These are phyloP conservation scores for Ophiognomonia clavigignenti-juglandacearum DNA, from an alignment of 2,329 filamentous ascomycete species.

Conservation along the genomic window DNA sequence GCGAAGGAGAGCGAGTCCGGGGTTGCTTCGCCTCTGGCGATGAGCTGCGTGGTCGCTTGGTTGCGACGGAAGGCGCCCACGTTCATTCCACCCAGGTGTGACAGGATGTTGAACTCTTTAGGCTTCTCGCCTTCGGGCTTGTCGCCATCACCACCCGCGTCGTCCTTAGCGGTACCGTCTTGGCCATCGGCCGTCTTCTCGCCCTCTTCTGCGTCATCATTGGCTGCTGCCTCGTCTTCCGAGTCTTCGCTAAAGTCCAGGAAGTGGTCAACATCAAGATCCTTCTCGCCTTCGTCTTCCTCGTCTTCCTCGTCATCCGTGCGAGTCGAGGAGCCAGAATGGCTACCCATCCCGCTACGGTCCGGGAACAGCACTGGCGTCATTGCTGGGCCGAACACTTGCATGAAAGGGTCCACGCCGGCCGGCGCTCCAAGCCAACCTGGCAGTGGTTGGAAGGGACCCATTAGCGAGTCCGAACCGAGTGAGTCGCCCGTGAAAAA, in stretches of 20 bases:
- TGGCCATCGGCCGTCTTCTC: constrained; percentile 29
- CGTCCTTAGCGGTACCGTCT: constrained; percentile 42
- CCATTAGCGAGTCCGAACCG: too few species aligned
- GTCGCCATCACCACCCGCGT: too few species aligned
- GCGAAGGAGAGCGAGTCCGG: constrained; percentile 60
- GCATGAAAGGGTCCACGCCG: constrained; percentile 35
- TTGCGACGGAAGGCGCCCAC: constrained; percentile 75
- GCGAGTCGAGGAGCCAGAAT: constrained; percentile 31
- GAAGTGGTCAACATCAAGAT: constrained; percentile 66
- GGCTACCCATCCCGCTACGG: constrained; percentile 42
- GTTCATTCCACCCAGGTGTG: constrained; percentile 63
- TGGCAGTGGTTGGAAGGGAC: too few species aligned
- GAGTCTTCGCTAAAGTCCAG: constrained; percentile 61
- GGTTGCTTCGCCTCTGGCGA: constrained; percentile 55
- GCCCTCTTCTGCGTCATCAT: constrained; percentile 35
- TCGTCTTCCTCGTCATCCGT: constrained; percentile 42
- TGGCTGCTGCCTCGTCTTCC: constrained; percentile 50
- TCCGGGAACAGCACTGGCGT: constrained; percentile 47
- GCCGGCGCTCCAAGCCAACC: too few species aligned
- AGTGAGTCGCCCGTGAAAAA: not conserved
- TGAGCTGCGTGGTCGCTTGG: constrained; percentile 58
- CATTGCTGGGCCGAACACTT: constrained; percentile 64
- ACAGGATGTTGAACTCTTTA: constrained; percentile 57
- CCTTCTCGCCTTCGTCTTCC: constrained; percentile 60
- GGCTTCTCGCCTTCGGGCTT: too few species aligned